Evolutionary conservation across 2,329 filamentous ascomycete genomes (phyloP), one percentile per base, ranked within the genome.

Genomic region (Hawksworthiomyces lignivorus): DNA sequence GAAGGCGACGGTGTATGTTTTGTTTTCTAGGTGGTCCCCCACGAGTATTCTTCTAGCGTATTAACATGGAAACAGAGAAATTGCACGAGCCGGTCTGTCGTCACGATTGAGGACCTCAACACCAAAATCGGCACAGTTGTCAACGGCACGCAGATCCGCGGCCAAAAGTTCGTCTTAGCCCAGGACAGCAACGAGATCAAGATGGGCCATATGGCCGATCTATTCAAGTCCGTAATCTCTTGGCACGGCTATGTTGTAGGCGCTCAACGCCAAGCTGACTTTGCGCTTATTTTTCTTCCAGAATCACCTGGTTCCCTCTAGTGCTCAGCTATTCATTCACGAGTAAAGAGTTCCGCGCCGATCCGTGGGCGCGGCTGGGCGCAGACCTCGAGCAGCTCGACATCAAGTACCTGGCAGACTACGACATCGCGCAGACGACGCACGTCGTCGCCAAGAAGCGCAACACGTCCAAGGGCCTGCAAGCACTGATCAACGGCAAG

Each of bases 401-500:
- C 56, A 82, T 97, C 60, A 97, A 96, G 60, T 81, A 87, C 12
- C 67, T 84, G 12, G 70, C 76, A 32, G 81, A 88, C 4, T 96
- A 87, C 59, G 65, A 84, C 19, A 65, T 73, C 20, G 72, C 67
- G 14, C 65, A 74, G 21, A 96, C 90, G 0, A 95, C 90, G 0
- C 89, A 97, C 60, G 84, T 94, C 10, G 80, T 97, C 26, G 81
- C 87, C 7, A 85, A 80, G 59, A 96, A 94, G 62, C 76, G 92
- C 36, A 98, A 97, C 59, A 90, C 87, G 0, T 76, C 89, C 0
- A 88, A 87, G 50, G 87, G 86, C 0, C 69, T 98, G 3, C 87
- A 94, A 56, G 90, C 87, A 2, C 69, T 98, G 9, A 81, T 96
- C 28, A 84, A 88, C 53, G 87, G 77, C 12, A 83, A 75, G 59